These are phyloP conservation scores for Osmanthus fragrans DNA, from an alignment of 257 asterid species.

Conservation along the genomic window DNA sequence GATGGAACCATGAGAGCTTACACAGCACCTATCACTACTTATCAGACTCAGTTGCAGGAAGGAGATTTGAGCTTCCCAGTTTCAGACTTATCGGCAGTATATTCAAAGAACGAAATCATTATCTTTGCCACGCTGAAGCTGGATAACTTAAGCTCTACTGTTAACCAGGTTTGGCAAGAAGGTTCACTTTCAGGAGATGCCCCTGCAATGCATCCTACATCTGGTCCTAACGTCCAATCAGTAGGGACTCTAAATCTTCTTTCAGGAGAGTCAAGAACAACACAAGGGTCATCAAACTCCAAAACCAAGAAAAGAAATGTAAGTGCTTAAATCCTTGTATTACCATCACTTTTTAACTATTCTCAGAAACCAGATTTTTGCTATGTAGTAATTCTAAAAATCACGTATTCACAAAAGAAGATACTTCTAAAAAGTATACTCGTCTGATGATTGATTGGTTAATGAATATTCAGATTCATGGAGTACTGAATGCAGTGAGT, in stretches of 20 bases:
- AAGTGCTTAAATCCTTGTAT: slow-evolving; percentile 9
- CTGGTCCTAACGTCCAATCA: slow-evolving; percentile 62
- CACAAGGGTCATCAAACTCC: slow-evolving; percentile 32
- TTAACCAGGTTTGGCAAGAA: slow-evolving; percentile 93
- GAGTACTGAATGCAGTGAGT: slow-evolving; percentile 70
- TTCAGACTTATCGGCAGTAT: slow-evolving; percentile 59
- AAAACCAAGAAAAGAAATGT: slow-evolving; percentile 41
- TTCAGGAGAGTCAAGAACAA: slow-evolving; percentile 50
- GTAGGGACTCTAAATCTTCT: slow-evolving; percentile 57
- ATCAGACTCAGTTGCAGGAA: slow-evolving; percentile 54
- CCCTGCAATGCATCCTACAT: slow-evolving; percentile 53
- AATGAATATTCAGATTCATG: slow-evolving; percentile 63
- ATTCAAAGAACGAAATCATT: slow-evolving; percentile 46
- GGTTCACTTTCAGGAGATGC: slow-evolving; percentile 71
- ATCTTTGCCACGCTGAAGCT: slow-evolving; percentile 67
- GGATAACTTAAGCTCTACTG: slow-evolving; percentile 47
- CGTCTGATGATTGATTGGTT: neutral
- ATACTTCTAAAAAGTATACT: neutral
- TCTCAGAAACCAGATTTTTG: neutral
- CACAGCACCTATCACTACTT: slow-evolving; percentile 56
- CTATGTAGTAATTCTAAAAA: neutral
- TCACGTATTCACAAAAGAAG: neutral
- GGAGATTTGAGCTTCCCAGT: slow-evolving; percentile 78
- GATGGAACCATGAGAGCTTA: slow-evolving; percentile 68
- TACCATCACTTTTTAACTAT: neutral